These are phyloP conservation scores for Eruca vesicaria DNA, from an alignment of 441 rosid genomes.

Conservation along the genomic window DNA sequence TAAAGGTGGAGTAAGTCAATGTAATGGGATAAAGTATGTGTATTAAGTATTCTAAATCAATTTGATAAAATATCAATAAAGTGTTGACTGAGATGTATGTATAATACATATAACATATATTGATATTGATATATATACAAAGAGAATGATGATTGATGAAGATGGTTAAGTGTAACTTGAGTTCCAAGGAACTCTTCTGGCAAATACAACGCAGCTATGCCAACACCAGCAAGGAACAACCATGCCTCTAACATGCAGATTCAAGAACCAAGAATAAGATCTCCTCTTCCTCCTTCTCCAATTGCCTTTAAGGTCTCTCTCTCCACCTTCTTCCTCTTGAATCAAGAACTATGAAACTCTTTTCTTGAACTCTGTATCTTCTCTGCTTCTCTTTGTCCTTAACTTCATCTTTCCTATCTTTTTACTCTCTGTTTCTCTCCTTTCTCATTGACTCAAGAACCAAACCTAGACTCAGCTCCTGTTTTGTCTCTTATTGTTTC, in stretches of 20 bases:
- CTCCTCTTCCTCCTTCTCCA: conserved; percentile 23
- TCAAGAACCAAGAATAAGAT: conserved; percentile 35
- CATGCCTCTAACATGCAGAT: conserved; percentile 26
- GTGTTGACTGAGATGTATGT: conserved; percentile 2
- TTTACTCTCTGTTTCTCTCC: neutral
- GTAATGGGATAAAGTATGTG: conserved; percentile 18
- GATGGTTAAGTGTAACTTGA: conserved; percentile 30
- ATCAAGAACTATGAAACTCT: conserved; percentile 14
- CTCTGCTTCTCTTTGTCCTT: neutral
- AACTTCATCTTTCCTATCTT: neutral
- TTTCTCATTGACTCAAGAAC: conserved; percentile 5
- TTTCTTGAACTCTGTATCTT: conserved; percentile 4
- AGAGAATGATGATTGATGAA: conserved; percentile 30
- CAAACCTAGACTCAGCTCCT: neutral
- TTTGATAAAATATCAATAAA: neutral
- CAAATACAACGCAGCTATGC: conserved; percentile 36
- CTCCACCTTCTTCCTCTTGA: neutral
- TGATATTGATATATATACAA: conserved; percentile 14
- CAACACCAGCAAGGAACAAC: conserved; percentile 22
- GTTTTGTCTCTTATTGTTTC: neutral
- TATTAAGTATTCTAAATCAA: neutral
- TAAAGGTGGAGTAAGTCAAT: conserved; percentile 35
- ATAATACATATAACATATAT: neutral
- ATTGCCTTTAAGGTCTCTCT: conserved; percentile 39
- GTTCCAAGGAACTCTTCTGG: conserved; percentile 22